phyloP scores from a whole-genome alignment of 73 alveolate genomes.

The Paramecium primaurelia region DNA sequence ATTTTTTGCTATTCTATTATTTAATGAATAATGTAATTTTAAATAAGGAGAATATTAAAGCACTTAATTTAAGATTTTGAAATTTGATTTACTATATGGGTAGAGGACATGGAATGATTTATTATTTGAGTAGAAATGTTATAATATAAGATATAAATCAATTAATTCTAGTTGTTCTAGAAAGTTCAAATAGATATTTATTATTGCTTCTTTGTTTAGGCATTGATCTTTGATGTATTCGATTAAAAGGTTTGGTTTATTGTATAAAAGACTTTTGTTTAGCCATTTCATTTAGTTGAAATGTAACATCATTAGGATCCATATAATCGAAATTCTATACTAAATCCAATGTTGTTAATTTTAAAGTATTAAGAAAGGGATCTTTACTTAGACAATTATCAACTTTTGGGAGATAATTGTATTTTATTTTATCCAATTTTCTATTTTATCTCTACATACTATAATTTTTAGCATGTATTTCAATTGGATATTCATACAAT shows the following conservation, averaged over 20 bases:
- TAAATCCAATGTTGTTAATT: not conserved
- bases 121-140: not conserved
- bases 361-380: not conserved
- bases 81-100: not conserved
- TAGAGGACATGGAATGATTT: not conserved
- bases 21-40: not conserved
- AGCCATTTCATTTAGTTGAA: not conserved
- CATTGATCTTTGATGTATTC: not conserved
- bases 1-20: not conserved
- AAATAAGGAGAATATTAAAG: not conserved
- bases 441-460: not conserved
- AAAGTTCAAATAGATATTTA: not conserved
- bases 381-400: not conserved
- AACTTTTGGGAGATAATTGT: not conserved
- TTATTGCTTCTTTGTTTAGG: not conserved
- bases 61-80: not conserved
- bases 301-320: not conserved
- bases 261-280: not conserved
- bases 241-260: not conserved
- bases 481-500: not conserved
- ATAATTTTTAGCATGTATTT: not conserved
- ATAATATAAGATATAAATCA: not conserved
- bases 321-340: not conserved
- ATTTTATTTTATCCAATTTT: not conserved
- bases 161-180: not conserved